Conservation (phyloP, 2,329 filamentous ascomycete genomes). For the Dothistroma septosporum region DNA sequence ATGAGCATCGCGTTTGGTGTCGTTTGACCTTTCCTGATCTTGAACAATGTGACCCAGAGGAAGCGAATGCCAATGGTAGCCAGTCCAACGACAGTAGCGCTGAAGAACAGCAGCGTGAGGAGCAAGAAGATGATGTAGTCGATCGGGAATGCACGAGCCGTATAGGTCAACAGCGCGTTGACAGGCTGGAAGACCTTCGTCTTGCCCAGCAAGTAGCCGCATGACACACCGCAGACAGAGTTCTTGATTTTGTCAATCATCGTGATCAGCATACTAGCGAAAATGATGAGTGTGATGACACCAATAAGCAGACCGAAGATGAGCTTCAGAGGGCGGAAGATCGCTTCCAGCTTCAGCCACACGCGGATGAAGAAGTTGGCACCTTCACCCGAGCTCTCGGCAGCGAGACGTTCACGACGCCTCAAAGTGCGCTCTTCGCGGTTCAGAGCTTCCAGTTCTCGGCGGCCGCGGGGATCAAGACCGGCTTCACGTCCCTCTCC, state of each 20-base stretch:
- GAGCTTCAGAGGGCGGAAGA: slow-evolving; percentile 85
- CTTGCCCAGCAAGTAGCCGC: slow-evolving; percentile 83
- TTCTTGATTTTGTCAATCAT: slow-evolving; percentile 95
- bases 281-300: slow-evolving; percentile 68
- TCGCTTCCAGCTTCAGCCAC: slow-evolving; percentile 75
- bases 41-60: slow-evolving; percentile 90
- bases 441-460: slow-evolving; percentile 80
- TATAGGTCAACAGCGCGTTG: slow-evolving; percentile 81
- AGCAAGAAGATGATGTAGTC: slow-evolving; percentile 89
- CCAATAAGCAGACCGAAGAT: slow-evolving; percentile 77
- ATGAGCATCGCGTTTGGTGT: slow-evolving; percentile 88
- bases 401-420: slow-evolving; percentile 79
- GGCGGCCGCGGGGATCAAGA: slow-evolving; percentile 77
- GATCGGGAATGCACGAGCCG: slow-evolving; percentile 79
- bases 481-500: slow-evolving; percentile 70
- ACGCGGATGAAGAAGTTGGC: slow-evolving; percentile 65
- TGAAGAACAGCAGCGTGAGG: slow-evolving; percentile 82
- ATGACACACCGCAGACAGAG: slow-evolving; percentile 83
- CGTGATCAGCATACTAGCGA: slow-evolving; percentile 90
- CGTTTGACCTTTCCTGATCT: slow-evolving; percentile 82
- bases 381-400: slow-evolving; percentile 75
- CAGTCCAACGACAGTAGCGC: slow-evolving; percentile 79
- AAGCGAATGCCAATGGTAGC: slow-evolving; percentile 88
- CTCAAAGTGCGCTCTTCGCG: slow-evolving; percentile 91
- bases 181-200: slow-evolving; percentile 93